Evolutionary conservation across 2,329 filamentous ascomycete species (phyloP).

Genomic region (Aschersonia sp.): DNA sequence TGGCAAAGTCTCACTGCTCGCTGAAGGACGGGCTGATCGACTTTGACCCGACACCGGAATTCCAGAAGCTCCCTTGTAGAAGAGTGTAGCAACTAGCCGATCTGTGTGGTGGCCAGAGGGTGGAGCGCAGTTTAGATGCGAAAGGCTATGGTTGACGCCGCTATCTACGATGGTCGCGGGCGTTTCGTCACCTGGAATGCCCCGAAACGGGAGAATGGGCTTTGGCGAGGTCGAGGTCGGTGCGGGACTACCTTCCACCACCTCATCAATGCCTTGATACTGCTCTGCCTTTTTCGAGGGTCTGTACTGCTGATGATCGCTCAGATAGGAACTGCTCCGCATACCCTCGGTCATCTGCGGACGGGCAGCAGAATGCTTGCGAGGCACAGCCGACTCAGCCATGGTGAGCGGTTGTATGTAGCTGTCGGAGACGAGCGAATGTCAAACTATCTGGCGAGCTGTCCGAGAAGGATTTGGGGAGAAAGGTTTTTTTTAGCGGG

Average conservation of each 20-base stretch:
- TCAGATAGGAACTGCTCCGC: constrained; percentile 46
- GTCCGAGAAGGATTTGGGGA: too few species aligned
- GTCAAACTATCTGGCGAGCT: too few species aligned
- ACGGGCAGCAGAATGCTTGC: constrained; percentile 21
- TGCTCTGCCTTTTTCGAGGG: constrained; percentile 37
- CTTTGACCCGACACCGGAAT: constrained; percentile 12
- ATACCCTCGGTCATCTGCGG: constrained; percentile 30
- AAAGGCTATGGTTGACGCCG: constrained; percentile 45
- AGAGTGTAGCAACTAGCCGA: constrained; percentile 45
- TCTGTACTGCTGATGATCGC: constrained; percentile 49
- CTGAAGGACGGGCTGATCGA: constrained; percentile 8
- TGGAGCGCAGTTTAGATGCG: constrained; percentile 48
- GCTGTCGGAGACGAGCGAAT: too few species aligned
- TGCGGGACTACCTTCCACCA: constrained; percentile 39
- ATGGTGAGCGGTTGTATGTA: constrained; percentile 9
- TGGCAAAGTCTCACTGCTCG: constrained; percentile 23
- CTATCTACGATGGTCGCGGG: constrained; percentile 47
- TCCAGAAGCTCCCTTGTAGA: constrained; percentile 35
- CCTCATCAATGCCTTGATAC: constrained; percentile 49
- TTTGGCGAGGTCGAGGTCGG: constrained; percentile 23
- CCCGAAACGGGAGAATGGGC: constrained; percentile 37
- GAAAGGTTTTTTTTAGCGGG: too few species aligned
- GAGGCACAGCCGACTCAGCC: constrained; percentile 16
- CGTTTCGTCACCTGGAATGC: constrained; percentile 42
- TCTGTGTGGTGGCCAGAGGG: constrained; percentile 29